Evolutionary conservation across 2,329 filamentous ascomycete species (phyloP), one percentile per base, ranked within the genome.

Genomic region (Alternaria viburni): DNA sequence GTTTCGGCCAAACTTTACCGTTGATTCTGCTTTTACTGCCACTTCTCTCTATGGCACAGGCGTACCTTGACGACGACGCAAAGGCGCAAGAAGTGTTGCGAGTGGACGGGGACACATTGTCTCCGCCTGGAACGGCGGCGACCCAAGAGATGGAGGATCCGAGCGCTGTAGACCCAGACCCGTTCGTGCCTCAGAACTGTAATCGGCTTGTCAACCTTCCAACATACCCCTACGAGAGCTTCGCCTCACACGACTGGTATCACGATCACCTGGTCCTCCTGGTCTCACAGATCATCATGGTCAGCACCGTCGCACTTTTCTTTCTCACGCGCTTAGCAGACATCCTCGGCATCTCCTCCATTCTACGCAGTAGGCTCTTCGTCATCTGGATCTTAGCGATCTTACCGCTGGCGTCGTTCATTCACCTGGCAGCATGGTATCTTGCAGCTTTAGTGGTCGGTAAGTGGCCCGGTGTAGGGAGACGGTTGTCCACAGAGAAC

Each of bases 1-100:
- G 68, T 0, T 75, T 75, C 30, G 73, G 73, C 3, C 73, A 76
- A 46, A 75, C 66, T 12, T 51, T 76, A 6, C 74, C 73, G 10
- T 57, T 76, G 3, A 50, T 76, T 10, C 62, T 76, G 1, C 50
- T 76, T 3, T 41, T 74, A 2, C 54, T 74, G 6, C 74, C 72
- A 0, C 11, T 73, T 1, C 58, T 76, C 6, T 69, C 68, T 0
- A 72, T 73, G 69, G 60, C 67, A 4, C 72, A 74, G 51, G 60
- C 67, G 10, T 76, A 74, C 52, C 63, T 74, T 15, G 73, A 73
- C 43, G 68, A 72, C 46, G 67, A 73, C 19, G 68, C 68, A 32
- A 72, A 72, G 3, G 36, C 17, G 3, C 23, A 45, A n/a, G 52
- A 55, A 6, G 4, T 11, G 4, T 2, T 30, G 3, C 32, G 50